Evolutionary conservation across 352 stramenopile genomes (phyloP).

Genomic region (Phytophthora brassicae): DNA sequence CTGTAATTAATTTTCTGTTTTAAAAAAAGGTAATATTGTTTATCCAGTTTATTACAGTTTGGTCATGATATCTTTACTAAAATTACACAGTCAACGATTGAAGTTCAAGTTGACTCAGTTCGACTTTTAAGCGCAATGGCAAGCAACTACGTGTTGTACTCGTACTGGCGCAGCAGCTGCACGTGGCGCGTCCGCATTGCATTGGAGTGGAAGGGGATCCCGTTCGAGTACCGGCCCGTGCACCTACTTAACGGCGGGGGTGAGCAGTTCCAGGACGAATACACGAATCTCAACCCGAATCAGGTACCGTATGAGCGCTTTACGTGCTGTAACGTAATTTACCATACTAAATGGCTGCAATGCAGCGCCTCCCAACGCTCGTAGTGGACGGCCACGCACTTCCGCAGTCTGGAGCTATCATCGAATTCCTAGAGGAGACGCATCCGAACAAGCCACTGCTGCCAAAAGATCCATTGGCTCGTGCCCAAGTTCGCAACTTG

Average conservation of each 20-base stretch:
- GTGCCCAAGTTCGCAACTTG: conserved; percentile 83
- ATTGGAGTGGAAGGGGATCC: conserved; percentile 83
- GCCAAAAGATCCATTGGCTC: conserved; percentile 64
- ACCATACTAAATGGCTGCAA: not conserved
- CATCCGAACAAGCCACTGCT: conserved; percentile 75
- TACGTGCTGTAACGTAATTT: not conserved
- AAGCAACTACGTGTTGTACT: conserved; percentile 62
- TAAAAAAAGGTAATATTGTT: too few species aligned
- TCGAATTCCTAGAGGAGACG: conserved; percentile 93
- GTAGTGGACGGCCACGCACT: conserved; percentile 76
- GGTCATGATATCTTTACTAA: too few species aligned
- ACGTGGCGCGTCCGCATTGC: conserved; percentile 90
- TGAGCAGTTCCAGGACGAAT: conserved; percentile 64
- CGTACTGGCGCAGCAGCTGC: conserved; percentile 89
- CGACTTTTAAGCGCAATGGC: conserved; percentile 16
- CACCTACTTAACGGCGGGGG: conserved; percentile 64
- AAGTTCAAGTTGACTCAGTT: too few species aligned
- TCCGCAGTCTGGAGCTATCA: conserved; percentile 89
- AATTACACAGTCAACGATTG: too few species aligned
- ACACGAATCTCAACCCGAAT: conserved; percentile 64
- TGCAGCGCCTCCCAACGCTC: conserved; percentile 76
- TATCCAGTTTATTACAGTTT: too few species aligned
- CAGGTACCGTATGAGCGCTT: conserved; percentile 38
- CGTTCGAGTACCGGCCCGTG: conserved; percentile 76
- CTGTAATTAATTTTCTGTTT: too few species aligned